Conservation (phyloP, 441 rosid genomes). For the Bocquillonia castaneifolia region DNA sequence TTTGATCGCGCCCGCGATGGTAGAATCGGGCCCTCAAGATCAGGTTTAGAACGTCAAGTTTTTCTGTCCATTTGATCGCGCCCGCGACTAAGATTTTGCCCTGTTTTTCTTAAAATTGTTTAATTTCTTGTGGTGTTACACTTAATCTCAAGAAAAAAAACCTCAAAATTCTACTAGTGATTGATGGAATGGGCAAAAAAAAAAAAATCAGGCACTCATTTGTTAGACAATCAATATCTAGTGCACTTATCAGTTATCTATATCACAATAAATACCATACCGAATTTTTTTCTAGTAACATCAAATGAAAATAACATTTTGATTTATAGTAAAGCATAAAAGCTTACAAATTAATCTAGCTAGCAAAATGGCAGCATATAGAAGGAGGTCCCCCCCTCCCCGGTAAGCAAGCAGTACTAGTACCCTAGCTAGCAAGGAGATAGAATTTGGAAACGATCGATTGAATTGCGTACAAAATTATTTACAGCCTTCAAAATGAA, state of each 20-base stretch:
- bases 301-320: conserved; percentile 15
- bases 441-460: not conserved
- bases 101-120: too few species aligned
- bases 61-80: too few species aligned
- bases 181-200: too few species aligned
- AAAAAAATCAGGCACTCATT: conserved; percentile 1
- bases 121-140: too few species aligned
- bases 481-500: not conserved
- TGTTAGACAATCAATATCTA: conserved; percentile 3
- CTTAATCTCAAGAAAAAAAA: too few species aligned
- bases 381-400: conserved; percentile 24
- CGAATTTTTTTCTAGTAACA: conserved; percentile 8
- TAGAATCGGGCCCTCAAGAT: too few species aligned
- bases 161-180: too few species aligned
- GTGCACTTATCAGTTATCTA: conserved; percentile 15
- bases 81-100: too few species aligned
- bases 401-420: not conserved
- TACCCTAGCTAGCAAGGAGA: not conserved
- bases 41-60: too few species aligned
- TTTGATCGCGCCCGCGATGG: too few species aligned
- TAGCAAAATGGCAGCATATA: not conserved
- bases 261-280: not conserved
- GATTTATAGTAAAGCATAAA: not conserved
- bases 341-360: not conserved
- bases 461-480: too few species aligned